Percentiles rank a stretch among this genome's conserved stretches.
phyloP scores from a whole-genome alignment of 441 rosid genomes.

The Syzygium malaccense region DNA sequence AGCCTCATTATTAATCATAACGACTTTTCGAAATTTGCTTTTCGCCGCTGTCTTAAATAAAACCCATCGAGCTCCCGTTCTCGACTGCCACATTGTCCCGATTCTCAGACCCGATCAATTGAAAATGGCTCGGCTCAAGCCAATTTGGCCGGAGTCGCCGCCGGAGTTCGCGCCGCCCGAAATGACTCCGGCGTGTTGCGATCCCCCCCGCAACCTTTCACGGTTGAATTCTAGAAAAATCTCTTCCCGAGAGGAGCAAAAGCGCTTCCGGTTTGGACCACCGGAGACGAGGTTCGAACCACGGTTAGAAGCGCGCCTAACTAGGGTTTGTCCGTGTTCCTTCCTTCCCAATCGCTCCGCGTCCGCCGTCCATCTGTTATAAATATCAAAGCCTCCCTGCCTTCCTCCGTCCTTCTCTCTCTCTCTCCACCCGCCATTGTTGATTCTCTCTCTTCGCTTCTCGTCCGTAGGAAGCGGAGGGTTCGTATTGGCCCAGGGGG shows the following conservation, averaged over 20 bases:
- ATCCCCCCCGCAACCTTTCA: not conserved
- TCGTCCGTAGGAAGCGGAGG: not conserved
- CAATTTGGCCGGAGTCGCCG: not conserved
- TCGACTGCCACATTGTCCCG: not conserved
- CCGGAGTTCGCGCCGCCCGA: not conserved
- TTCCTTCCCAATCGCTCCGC: not conserved
- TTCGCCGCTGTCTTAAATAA: accelerated
- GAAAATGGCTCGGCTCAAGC: not conserved
- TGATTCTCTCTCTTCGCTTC: not conserved
- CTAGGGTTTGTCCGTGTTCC: not conserved
- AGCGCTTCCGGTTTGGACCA: not conserved
- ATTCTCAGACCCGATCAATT: not conserved
- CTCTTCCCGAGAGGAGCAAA: not conserved
- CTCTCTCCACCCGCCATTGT: not conserved
- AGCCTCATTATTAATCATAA: not conserved
- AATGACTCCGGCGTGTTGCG: not conserved
- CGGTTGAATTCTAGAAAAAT: not conserved
- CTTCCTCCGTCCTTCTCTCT: not conserved
- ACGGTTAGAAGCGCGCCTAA: not conserved
- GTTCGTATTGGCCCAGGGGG: not conserved
- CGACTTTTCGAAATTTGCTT: not conserved
- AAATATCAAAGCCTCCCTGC: not conserved
- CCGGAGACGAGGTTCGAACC: not conserved
- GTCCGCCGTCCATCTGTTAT: not conserved
- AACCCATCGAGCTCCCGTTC: not conserved